A percentile compares a stretch with the other conserved stretches of the same genome.
Evolutionary conservation across 257 asterid genomes (phyloP).

Genomic region (Mitragyna speciosa): DNA sequence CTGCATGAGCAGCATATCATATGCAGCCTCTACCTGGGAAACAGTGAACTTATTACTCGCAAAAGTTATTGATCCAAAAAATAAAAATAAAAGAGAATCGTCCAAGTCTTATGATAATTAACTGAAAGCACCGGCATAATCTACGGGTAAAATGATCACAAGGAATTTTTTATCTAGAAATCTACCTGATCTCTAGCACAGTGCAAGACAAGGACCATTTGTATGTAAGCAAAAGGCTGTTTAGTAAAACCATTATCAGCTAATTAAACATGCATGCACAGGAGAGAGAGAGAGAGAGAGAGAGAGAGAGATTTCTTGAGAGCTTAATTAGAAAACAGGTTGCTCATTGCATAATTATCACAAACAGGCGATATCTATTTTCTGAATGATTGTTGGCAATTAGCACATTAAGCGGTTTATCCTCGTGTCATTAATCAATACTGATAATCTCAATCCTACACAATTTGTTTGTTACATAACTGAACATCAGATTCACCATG

Average conservation of each 20-base stretch:
- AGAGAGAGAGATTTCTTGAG: no score
- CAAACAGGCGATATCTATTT: no score
- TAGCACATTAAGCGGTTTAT: no score
- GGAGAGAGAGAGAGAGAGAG: no score
- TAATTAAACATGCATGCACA: background rate
- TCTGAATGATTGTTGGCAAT: no score
- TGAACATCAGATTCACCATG: no score
- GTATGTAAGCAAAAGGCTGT: background rate
- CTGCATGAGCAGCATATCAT: conserved; percentile 93
- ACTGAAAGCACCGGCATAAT: background rate
- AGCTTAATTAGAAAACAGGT: no score
- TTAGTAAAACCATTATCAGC: background rate
- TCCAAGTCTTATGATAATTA: background rate
- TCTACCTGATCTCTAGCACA: background rate
- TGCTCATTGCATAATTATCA: no score
- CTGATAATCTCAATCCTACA: no score
- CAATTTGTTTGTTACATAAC: no score
- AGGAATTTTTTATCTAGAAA: background rate
- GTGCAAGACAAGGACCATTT: background rate
- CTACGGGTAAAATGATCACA: background rate
- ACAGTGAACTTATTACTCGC: conserved; percentile 24
- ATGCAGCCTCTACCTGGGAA: conserved; percentile 90
- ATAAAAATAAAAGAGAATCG: background rate
- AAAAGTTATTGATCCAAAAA: background rate
- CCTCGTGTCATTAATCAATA: no score